These are phyloP conservation scores for Tetradesmus obliquus DNA, from an alignment of 139 green algal genomes.

Conservation along the genomic window DNA sequence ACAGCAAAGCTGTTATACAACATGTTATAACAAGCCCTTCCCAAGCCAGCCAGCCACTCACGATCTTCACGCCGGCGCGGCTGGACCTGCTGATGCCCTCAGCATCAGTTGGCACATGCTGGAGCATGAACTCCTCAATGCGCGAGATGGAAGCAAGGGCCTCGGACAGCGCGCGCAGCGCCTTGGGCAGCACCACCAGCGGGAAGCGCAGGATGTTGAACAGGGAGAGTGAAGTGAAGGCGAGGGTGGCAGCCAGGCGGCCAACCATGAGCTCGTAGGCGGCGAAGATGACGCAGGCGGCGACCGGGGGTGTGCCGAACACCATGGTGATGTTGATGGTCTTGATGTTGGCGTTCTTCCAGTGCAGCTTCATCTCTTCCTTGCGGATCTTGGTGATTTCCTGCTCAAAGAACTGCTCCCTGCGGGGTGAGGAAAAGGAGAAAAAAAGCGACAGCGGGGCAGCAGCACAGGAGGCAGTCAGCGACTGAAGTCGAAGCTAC, in stretches of 20 bases:
- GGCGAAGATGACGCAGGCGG: conserved; percentile 66
- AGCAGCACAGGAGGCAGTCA: neutral
- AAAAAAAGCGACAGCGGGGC: neutral
- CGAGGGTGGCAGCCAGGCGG: conserved; percentile 53
- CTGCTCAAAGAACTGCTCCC: conserved; percentile 71
- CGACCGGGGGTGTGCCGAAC: conserved; percentile 64
- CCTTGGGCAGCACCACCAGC: conserved; percentile 83
- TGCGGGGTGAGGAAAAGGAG: neutral
- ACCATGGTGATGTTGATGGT: conserved; percentile 72
- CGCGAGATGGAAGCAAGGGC: conserved; percentile 57
- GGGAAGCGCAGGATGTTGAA: conserved; percentile 89
- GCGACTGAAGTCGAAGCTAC: neutral
- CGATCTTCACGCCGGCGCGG: conserved; percentile 6
- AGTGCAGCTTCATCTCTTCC: conserved; percentile 52
- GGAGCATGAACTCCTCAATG: conserved; percentile 70
- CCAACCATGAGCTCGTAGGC: conserved; percentile 63
- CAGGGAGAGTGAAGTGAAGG: conserved; percentile 82
- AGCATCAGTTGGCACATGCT: conserved; percentile 29
- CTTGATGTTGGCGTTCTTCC: conserved; percentile 68
- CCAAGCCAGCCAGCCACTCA: conserved; percentile 8
- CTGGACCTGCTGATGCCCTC: conserved; percentile 19
- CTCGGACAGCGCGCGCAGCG: conserved; percentile 67
- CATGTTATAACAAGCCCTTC: neutral
- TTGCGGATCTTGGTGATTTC: conserved; percentile 51
- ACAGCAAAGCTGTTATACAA: neutral